A percentile compares a stretch with the other conserved stretches of the same genome.
Evolutionary conservation across 2,329 filamentous ascomycete genomes (phyloP).

Genomic region (Nemania diffusa): DNA sequence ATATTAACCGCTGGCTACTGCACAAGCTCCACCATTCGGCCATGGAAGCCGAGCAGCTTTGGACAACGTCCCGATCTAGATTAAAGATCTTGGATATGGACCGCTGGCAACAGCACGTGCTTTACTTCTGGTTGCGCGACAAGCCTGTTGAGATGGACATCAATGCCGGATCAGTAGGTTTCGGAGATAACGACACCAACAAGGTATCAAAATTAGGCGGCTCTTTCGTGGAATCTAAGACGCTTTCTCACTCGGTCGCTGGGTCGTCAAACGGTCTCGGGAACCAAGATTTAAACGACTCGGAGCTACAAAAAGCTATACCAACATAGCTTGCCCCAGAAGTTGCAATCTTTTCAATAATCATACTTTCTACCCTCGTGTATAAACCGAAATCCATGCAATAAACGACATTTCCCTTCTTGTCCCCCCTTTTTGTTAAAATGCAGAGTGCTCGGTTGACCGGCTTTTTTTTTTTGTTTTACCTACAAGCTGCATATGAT

Average conservation of each 20-base stretch:
- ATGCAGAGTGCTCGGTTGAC: not conserved
- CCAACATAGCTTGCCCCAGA: not conserved
- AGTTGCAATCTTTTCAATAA: not conserved
- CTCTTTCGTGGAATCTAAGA: slow-evolving; percentile 15
- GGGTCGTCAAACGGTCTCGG: slow-evolving; percentile 38
- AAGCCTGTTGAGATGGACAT: slow-evolving; percentile 38
- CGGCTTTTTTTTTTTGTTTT: not conserved
- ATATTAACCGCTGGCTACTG: slow-evolving; percentile 64
- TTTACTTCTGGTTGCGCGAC: slow-evolving; percentile 55
- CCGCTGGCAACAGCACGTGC: slow-evolving; percentile 57
- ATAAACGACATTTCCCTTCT: slow-evolving; percentile 1
- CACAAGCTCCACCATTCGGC: slow-evolving; percentile 61
- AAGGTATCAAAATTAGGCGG: slow-evolving; percentile 37
- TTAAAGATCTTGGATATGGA: slow-evolving; percentile 50
- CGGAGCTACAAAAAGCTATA: slow-evolving; percentile 31
- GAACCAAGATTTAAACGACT: slow-evolving; percentile 40
- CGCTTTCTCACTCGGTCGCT: slow-evolving; percentile 40
- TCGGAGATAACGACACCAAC: slow-evolving; percentile 37
- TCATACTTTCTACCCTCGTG: not conserved
- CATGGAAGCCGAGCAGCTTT: slow-evolving; percentile 57
- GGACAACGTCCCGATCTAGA: slow-evolving; percentile 49
- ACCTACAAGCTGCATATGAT: not conserved
- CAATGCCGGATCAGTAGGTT: slow-evolving; percentile 31
- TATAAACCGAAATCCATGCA: not conserved
- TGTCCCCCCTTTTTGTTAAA: slow-evolving; percentile 5